Base-by-base conservation (phyloP, 192 early-diverging fungal genomes). In the Dissophora ornata region DNA sequence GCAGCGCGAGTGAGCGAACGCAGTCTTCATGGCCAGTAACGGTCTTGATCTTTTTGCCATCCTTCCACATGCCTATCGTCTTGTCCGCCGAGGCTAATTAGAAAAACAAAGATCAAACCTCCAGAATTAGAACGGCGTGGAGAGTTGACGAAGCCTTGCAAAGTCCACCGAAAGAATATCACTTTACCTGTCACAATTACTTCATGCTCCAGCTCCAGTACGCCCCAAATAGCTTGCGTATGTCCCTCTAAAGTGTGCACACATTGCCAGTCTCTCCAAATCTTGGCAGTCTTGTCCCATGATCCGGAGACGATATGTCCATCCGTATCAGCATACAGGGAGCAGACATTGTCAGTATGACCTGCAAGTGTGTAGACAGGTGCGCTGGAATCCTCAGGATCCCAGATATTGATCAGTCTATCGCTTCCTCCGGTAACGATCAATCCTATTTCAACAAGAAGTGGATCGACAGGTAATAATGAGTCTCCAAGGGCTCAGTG, bases 251-350 rank as follows among this genome's bases (percentile, higher is more conserved):
- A 83, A 0, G 90, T 91, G 33, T 88, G 63, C n/a, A 82, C 71
- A 40, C 84, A 87, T 56, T 90, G 69, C 63, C 90, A 94, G 60
- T 96, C 83, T 51, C 85, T 83, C 98, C 98, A 99, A 15, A 98
- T 86, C 58, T 88, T 92, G 6, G 92, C 95, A 9, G 95, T 94
- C 22, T 88, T 91, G 85, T 99, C 98, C 98, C 97, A 98, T 8
- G 95, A 97, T n/a, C 96, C 98, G 22, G 95, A 96, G 19, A 98
- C 88, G 21, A 99, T 79, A 21, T 87, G 80, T 18, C 87, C 90
- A 24, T 85, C 82, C 1, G 80, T 64, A 3, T 89, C 84, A 2
- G 86, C 83, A 9, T 81, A 87, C 22, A 99, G 80, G 0, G 91
- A 84, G 68, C 95, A 96, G 8, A 99, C 90, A 62, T 93, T 97